Evolutionary conservation across 2,329 filamentous ascomycete genomes (phyloP).

Genomic region (Amylocarpus encephaloides): DNA sequence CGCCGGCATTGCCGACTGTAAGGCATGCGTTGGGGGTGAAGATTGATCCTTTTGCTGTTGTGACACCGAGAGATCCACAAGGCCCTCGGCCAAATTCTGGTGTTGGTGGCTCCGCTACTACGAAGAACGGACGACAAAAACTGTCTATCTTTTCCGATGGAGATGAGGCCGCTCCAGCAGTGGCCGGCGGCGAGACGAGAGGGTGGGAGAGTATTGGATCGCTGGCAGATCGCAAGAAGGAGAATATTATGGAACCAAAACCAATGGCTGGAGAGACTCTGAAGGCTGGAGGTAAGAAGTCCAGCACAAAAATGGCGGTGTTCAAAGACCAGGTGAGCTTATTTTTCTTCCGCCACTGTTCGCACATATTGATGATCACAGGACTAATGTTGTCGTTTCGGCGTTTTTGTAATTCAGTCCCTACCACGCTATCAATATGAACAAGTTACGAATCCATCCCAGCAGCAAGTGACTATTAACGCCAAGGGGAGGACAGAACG

Average conservation of each 20-base stretch:
- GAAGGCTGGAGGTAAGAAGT: constrained; percentile 78
- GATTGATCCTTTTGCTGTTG: constrained; percentile 68
- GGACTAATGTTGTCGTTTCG: constrained; percentile 76
- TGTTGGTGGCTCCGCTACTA: constrained; percentile 40
- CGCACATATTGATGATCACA: constrained; percentile 80
- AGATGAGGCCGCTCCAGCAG: constrained; percentile 50
- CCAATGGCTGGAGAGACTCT: constrained; percentile 91
- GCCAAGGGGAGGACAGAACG: constrained; percentile 76
- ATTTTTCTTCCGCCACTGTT: constrained; percentile 25
- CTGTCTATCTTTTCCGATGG: constrained; percentile 86
- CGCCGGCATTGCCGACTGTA: constrained; percentile 78
- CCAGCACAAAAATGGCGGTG: constrained; percentile 75
- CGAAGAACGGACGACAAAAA: constrained; percentile 70
- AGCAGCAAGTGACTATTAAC: constrained; percentile 76
- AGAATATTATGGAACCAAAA: constrained; percentile 79
- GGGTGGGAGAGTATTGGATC: constrained; percentile 93
- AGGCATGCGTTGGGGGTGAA: constrained; percentile 81
- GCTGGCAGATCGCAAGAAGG: constrained; percentile 83
- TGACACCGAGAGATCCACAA: constrained; percentile 57
- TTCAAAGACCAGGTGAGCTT: constrained; percentile 93
- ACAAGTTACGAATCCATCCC: constrained; percentile 61
- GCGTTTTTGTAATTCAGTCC: constrained; percentile 53
- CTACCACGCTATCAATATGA: constrained; percentile 45
- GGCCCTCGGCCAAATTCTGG: constrained; percentile 47
- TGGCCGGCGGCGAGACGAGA: constrained; percentile 51